Base-by-base conservation (phyloP, 2,329 filamentous ascomycete species). In the Chaetothyriales sp. region DNA sequence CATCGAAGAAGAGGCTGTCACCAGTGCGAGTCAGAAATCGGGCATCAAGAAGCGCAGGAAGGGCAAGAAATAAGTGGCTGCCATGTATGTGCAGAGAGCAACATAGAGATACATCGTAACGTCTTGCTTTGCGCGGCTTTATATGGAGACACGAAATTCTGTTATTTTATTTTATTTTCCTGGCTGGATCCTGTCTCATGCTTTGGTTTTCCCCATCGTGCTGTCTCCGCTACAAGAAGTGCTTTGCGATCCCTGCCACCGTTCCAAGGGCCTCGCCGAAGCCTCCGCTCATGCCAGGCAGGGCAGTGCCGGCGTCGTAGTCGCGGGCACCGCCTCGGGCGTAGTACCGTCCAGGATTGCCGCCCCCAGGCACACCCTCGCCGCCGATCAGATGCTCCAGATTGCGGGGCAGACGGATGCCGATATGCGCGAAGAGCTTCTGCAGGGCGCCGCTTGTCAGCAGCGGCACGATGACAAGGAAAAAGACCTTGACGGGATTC, bases 401-500 rank as follows among this genome's bases (percentile, higher is more conserved):
- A 10, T 73, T 68, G 4, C 73, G 72, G 0, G 89, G 89, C 56
- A 95, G 67, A 55, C 82, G 76, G 54, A 96, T 73, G 19, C 89
- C 89, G 66, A 95, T 84, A 63, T 81, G 80, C 39, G 79, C 78
- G 45, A 95, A 76, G 44, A 95, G 72, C 46, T 83, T 85, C 7
- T 81, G 81, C 58, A 95, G 69, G 25, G 86, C 83, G 28, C 90
- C 90, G 48, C 86, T 86, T 1, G 83, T 88, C 61, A 95, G 72
- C 52, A 96, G 75, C 8, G 90, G 90, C 77, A 95, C 80, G 61
- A 95, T 77, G 55, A 95, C 83, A 55, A 88, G 77, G 73, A 86
- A 74, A 71, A 95, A 85, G 46, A 94, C 85, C 70, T 93, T 93
- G 63, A 87, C 70, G 0, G 89, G 90, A 69, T 95, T 83, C 39